Evolutionary conservation across 2,329 filamentous ascomycete genomes (phyloP).

Genomic region (Alternaria hordeiaustralica): DNA sequence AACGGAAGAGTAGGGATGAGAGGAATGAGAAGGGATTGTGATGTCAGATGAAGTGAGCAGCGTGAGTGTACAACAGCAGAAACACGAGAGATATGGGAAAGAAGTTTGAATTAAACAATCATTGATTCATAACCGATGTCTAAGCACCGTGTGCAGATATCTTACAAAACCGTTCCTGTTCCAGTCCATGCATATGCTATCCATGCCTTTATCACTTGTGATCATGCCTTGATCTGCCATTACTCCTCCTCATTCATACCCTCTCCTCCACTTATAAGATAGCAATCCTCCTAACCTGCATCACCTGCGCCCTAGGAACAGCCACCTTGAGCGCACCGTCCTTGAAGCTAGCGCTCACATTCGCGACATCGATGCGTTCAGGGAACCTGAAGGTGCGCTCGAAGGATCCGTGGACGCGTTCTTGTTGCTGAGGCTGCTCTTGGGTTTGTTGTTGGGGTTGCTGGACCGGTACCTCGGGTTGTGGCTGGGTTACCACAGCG

Average conservation of each 20-base stretch:
- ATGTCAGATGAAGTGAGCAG: too few species aligned
- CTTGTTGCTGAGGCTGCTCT: conserved; percentile 38
- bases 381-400: conserved; percentile 73
- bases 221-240: background rate
- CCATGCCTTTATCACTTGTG: background rate
- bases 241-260: background rate
- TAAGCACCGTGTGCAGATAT: background rate
- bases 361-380: conserved; percentile 66
- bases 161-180: background rate
- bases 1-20: too few species aligned
- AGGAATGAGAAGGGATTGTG: too few species aligned
- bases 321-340: conserved; percentile 69
- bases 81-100: background rate
- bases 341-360: conserved; percentile 67
- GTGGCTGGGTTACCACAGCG: conserved; percentile 24
- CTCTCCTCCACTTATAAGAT: conserved; percentile 29
- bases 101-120: background rate
- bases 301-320: conserved; percentile 65
- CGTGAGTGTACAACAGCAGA: background rate
- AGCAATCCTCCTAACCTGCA: conserved; percentile 33
- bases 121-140: background rate
- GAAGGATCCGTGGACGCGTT: conserved; percentile 72
- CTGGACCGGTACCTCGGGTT: conserved; percentile 23
- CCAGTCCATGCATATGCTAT: background rate
- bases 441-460: conserved; percentile 16